Conservation (phyloP, 2,329 filamentous ascomycete species). For the Aspergillus amoenus region DNA sequence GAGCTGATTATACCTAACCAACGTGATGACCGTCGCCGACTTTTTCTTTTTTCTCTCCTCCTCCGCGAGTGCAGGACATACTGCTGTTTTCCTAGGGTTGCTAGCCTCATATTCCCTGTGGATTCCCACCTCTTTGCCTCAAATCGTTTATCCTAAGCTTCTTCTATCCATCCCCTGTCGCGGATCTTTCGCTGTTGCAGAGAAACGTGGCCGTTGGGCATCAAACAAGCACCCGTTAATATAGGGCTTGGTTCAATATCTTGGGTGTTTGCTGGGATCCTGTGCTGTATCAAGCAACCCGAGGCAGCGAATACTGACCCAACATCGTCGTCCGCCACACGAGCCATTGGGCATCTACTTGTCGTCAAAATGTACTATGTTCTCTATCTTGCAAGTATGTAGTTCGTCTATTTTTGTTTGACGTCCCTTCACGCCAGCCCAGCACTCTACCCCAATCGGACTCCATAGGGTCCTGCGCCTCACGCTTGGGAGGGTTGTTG, state of each 20-base stretch:
- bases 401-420: slow-evolving; percentile 22
- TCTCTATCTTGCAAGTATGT: slow-evolving; percentile 74
- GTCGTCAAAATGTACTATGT: slow-evolving; percentile 47
- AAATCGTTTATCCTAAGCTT: slow-evolving; percentile 12
- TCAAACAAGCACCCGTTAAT: slow-evolving; percentile 18
- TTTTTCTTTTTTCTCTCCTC: slow-evolving; percentile 16
- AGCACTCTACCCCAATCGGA: neutral
- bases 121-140: slow-evolving; percentile 10
- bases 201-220: slow-evolving; percentile 26
- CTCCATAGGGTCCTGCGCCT: neutral
- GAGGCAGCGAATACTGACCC: slow-evolving; percentile 26
- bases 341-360: slow-evolving; percentile 19
- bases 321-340: slow-evolving; percentile 20
- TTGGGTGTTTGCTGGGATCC: slow-evolving; percentile 20
- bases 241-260: slow-evolving; percentile 15
- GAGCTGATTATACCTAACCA: slow-evolving; percentile 28
- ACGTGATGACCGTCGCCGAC: slow-evolving; percentile 17
- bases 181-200: slow-evolving; percentile 13
- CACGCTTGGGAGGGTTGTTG: neutral
- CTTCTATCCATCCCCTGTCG: slow-evolving; percentile 6
- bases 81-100: slow-evolving; percentile 12
- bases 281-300: slow-evolving; percentile 20
- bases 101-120: slow-evolving; percentile 16
- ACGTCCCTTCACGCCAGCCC: neutral
- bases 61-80: slow-evolving; percentile 14